These are phyloP conservation scores for Backusella liffmaniae DNA, from an alignment of 192 early-diverging fungal genomes.

Conservation along the genomic window DNA sequence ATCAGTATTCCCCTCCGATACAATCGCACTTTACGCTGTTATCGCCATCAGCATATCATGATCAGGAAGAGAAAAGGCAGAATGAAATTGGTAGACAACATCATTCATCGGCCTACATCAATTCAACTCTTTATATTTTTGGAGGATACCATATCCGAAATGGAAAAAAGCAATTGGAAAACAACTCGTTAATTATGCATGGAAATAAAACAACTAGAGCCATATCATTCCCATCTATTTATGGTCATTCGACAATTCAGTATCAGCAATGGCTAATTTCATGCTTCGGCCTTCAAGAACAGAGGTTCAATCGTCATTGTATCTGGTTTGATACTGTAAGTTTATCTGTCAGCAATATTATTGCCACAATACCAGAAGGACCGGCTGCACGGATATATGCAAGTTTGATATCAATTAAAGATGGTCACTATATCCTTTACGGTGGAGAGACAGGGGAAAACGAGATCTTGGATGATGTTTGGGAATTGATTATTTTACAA, in stretches of 20 bases:
- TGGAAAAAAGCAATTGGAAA: background rate
- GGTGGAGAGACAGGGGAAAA: background rate
- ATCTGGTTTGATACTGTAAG: background rate
- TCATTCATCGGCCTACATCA: background rate
- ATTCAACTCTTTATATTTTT: background rate
- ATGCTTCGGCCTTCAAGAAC: background rate
- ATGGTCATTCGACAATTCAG: background rate
- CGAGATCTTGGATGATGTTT: background rate
- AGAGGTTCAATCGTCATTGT: background rate
- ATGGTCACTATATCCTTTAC: background rate
- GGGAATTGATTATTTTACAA: background rate
- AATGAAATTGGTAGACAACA: background rate
- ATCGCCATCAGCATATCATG: background rate
- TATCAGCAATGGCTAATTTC: slow-evolving; percentile 1
- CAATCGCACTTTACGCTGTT: background rate
- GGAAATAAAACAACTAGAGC: background rate
- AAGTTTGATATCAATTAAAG: background rate
- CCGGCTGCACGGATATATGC: slow-evolving; percentile 1
- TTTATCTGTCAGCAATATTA: background rate
- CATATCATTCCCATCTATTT: background rate
- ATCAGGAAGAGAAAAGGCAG: background rate
- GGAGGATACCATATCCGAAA: background rate
- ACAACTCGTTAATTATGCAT: background rate
- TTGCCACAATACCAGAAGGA: background rate
- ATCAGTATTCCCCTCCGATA: background rate